These are phyloP conservation scores for Gossypium turneri DNA, from an alignment of 345 rosid genomes.

Conservation along the genomic window DNA sequence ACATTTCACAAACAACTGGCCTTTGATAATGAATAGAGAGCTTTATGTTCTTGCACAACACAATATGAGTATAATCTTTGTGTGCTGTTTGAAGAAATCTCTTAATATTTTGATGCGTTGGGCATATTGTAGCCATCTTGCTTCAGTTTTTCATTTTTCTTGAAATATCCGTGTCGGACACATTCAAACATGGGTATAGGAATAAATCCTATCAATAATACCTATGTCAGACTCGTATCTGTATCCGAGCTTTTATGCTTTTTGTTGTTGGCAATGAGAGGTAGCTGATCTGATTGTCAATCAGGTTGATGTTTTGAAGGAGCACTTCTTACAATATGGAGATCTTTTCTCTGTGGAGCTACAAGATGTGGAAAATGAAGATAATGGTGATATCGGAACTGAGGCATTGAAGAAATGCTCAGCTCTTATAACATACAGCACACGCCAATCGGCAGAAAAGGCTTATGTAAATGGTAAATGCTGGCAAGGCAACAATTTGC, in stretches of 20 bases:
- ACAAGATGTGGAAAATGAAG: constrained; percentile 31
- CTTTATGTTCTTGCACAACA: not conserved
- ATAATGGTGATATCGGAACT: constrained; percentile 27
- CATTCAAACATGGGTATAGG: not conserved
- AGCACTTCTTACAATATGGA: constrained; percentile 69
- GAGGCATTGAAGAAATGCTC: constrained; percentile 39
- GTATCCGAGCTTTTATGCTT: not conserved
- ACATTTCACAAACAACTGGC: no score
- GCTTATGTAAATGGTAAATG: constrained; percentile 75
- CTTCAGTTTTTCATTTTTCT: not conserved
- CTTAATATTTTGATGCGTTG: not conserved
- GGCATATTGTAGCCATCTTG: not conserved
- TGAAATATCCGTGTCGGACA: not conserved
- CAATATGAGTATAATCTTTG: not conserved
- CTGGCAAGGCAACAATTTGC: constrained; percentile 75
- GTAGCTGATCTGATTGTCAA: constrained; percentile 5
- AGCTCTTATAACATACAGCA: constrained; percentile 49
- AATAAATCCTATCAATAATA: not conserved
- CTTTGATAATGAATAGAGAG: not conserved
- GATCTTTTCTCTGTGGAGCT: constrained; percentile 64
- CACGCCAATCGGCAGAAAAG: constrained; percentile 68
- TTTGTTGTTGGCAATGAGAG: constrained; percentile 2
- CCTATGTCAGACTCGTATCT: not conserved
- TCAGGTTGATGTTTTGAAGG: constrained; percentile 65
- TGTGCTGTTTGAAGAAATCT: not conserved